Evolutionary conservation across 441 rosid genomes (phyloP).

Genomic region (Adansonia rubrostipa): DNA sequence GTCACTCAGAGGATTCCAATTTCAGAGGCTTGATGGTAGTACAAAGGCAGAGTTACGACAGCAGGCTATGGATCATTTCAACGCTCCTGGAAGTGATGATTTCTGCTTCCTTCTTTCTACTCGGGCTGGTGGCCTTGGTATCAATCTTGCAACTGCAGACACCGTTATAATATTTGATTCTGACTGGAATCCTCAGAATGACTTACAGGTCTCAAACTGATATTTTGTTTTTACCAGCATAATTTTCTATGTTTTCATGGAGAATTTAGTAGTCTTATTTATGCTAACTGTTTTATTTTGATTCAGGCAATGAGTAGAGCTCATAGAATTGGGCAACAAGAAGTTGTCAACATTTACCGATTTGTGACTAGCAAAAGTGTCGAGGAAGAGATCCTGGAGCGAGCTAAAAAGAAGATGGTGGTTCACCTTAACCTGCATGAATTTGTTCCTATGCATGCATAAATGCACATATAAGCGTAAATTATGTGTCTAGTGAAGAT

Average conservation of each 20-base stretch:
- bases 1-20: slow-evolving; percentile 93
- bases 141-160: slow-evolving; percentile 98
- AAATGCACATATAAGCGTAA: background rate
- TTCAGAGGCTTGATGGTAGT: slow-evolving; percentile 99
- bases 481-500: background rate
- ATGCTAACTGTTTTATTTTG: slow-evolving; percentile 28
- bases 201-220: slow-evolving; percentile 73
- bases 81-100: slow-evolving; percentile 99
- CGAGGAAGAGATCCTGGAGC: slow-evolving; percentile 98
- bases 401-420: slow-evolving; percentile 99
- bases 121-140: slow-evolving; percentile 99
- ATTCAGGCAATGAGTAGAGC: slow-evolving; percentile 99
- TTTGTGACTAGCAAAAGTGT: slow-evolving; percentile 99
- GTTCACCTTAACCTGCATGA: slow-evolving; percentile 18
- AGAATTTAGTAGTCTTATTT: background rate
- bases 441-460: background rate
- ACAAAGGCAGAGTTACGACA: slow-evolving; percentile 98
- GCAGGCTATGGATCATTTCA: slow-evolving; percentile 99
- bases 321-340: slow-evolving; percentile 99
- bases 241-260: slow-evolving; percentile 20
- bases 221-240: slow-evolving; percentile 22
- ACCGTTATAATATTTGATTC: slow-evolving; percentile 99
- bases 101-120: slow-evolving; percentile 99
- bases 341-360: slow-evolving; percentile 97
- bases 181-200: slow-evolving; percentile 99